Conservation (phyloP, 257 asterid genomes). For the Solanum peruvianum region DNA sequence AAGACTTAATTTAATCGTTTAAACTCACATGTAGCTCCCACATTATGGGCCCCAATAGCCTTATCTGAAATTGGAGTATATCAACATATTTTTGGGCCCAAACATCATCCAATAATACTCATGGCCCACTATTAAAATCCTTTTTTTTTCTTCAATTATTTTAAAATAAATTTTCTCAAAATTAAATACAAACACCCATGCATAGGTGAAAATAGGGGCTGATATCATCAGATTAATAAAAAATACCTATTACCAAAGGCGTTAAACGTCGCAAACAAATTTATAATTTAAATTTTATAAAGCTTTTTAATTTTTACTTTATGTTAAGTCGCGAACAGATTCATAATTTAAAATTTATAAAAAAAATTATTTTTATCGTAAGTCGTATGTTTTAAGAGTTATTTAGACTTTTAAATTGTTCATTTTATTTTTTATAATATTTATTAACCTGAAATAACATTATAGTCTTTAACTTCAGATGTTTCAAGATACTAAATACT, state of each 20-base stretch:
- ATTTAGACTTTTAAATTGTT: not conserved
- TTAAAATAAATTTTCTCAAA: not conserved
- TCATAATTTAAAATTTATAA: not conserved
- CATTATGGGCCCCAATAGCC: not conserved
- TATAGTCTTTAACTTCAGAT: not conserved
- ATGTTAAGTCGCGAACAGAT: accelerated
- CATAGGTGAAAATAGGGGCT: not conserved
- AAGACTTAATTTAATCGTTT: too few species aligned
- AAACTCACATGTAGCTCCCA: not conserved
- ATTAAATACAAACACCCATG: not conserved
- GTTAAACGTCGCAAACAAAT: too few species aligned
- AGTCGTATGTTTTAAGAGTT: not conserved
- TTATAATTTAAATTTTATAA: not conserved
- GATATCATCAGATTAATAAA: not conserved
- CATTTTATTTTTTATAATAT: not conserved
- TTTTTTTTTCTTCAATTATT: not conserved
- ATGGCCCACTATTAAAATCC: not conserved
- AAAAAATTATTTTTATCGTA: too few species aligned
- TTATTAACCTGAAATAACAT: not conserved
- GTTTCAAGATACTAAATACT: not conserved
- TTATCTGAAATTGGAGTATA: not conserved
- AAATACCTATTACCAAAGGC: not conserved
- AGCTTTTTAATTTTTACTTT: too few species aligned
- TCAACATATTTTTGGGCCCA: not conserved
- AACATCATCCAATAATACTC: not conserved